Evolutionary conservation across 148 eudicot species (phyloP), one percentile per base, ranked within the genome.

Genomic region (Rhododendron williamsianum): DNA sequence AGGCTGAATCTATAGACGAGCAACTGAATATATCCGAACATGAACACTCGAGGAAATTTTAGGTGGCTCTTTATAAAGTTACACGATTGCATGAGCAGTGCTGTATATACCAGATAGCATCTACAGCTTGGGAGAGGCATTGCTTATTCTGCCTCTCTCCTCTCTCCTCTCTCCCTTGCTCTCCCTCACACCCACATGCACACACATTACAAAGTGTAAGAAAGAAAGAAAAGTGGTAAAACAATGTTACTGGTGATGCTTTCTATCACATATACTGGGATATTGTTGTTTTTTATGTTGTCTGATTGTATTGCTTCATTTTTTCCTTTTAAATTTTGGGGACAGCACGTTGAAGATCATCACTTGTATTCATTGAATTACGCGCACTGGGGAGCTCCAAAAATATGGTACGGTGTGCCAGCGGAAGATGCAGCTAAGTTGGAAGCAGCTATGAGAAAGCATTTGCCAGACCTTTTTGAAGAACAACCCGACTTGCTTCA

Each of bases 401-500:
- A 97, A 93, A 78, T 97, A 86, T 97, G 99, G 99, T 97, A 97
- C 89, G 96, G 98, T 87, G 96, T 95, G 77, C 98, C 99, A 41
- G 98, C 95, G 83, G 89, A 87, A 81, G 94, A 91, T 85, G 99
- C 98, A 49, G 69, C 86, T 81, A 93, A 94, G 87, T 84, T 97
- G 86, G 99, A 97, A 88, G 95, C 92, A 81, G 91, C 96, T 81
- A 97, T 95, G 98, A 94, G 91, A 87, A 97, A 93, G 84, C 93
- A 94, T 89, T 89, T 95, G 86, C 98, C 99, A 11, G 94, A 94
- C 84, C 93, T 97, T 77, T 97, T 97, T 86, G 94, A 93, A 45
- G 99, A 97, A 92, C 98, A 97, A 85, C 99, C 99, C 35, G 96
- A 97, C 91, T 92, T 97, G 88, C 99, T 97, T 85, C 99, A 97